Evolutionary conservation across 2,329 filamentous ascomycete species (phyloP).

Genomic region (Metarhizium rileyi): DNA sequence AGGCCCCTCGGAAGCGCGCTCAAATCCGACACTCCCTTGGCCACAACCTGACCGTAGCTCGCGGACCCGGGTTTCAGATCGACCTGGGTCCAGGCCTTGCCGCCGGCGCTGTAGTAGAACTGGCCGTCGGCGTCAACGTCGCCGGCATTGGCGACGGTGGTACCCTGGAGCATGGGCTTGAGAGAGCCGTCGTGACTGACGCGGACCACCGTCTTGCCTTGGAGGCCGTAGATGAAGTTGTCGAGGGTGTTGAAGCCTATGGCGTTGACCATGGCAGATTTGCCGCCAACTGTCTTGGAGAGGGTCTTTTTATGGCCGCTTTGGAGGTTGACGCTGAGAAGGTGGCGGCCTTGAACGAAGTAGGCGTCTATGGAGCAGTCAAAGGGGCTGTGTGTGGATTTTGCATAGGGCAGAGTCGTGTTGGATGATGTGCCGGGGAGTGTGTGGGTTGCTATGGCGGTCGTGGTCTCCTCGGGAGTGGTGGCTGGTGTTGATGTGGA

Average conservation of each 20-base stretch:
- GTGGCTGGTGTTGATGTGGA: background rate
- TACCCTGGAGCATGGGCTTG: background rate
- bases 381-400: background rate
- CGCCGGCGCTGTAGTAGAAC: conserved; percentile 2
- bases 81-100: background rate
- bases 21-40: background rate
- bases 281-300: background rate
- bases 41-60: background rate
- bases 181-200: conserved; percentile 1
- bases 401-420: background rate
- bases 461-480: background rate
- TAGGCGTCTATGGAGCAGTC: conserved; percentile 3
- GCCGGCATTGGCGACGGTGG: conserved; percentile 1
- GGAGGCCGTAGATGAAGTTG: conserved; percentile 4
- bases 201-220: background rate
- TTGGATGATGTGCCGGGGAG: background rate
- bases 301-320: background rate
- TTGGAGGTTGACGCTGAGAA: conserved; percentile 2
- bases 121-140: conserved; percentile 4
- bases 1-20: background rate
- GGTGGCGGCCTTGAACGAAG: background rate
- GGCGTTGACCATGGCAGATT: background rate
- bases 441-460: background rate
- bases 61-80: conserved; percentile 2
- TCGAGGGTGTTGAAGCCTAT: conserved; percentile 5